phyloP scores from a whole-genome alignment of 495 filamentous ascomycete species.

The Aspergillus sclerotiicarbonarius region DNA sequence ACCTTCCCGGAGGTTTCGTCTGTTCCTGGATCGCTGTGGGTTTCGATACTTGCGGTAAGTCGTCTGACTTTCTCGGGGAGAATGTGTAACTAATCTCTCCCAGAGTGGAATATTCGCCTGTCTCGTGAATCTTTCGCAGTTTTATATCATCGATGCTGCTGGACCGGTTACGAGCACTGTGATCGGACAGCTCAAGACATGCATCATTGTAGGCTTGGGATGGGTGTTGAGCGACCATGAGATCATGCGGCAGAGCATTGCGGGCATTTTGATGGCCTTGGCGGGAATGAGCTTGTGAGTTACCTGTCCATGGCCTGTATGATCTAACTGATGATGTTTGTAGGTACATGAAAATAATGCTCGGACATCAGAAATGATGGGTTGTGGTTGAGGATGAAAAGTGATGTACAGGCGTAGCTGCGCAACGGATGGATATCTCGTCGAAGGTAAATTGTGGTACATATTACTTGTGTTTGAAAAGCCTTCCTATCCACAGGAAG shows the following conservation, averaged over 20 bases:
- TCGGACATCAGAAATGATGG: constrained; percentile 10
- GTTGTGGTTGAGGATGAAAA: not conserved
- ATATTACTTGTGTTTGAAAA: too few relatives aligned
- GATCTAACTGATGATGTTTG: not conserved
- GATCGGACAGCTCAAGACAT: constrained; percentile 59
- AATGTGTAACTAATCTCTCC: too few relatives aligned
- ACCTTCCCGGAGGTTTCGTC: constrained; percentile 51
- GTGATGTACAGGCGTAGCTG: too few relatives aligned
- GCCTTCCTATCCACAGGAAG: too few relatives aligned
- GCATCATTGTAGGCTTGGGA: constrained; percentile 40
- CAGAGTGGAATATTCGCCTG: constrained; percentile 58
- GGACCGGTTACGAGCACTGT: constrained; percentile 71
- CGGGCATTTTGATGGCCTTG: constrained; percentile 27
- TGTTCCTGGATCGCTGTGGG: constrained; percentile 39
- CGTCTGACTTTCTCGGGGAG: not conserved
- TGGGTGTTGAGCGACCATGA: constrained; percentile 29
- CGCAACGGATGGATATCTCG: too few relatives aligned
- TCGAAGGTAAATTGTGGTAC: too few relatives aligned
- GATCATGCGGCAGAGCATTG: constrained; percentile 25
- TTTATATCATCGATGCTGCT: constrained; percentile 69
- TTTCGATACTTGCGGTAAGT: constrained; percentile 37
- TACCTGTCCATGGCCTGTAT: not conserved
- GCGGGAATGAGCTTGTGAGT: constrained; percentile 34
- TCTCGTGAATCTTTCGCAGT: constrained; percentile 71
- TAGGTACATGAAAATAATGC: constrained; percentile 23